phyloP scores from a whole-genome alignment of 176 grass and related monocot species.

The Chloris gayana region DNA sequence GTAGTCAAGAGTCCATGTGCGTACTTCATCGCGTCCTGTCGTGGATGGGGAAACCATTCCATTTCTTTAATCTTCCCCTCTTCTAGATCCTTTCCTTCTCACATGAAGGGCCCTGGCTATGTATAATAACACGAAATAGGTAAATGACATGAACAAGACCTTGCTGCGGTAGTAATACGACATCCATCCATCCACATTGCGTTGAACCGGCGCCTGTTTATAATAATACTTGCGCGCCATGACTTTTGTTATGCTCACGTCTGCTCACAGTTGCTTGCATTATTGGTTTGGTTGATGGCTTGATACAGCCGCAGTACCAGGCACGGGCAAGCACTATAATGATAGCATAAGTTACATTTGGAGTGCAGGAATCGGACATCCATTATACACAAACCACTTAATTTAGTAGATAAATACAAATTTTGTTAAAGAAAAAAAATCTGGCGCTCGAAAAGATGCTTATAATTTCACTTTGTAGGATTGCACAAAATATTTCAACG shows the following conservation, averaged over 20 bases:
- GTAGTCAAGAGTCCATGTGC: neutral
- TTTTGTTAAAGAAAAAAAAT: too few relatives aligned
- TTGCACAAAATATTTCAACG: neutral
- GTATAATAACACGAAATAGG: neutral
- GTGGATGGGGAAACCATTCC: conserved; percentile 4
- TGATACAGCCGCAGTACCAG: neutral
- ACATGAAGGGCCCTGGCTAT: neutral
- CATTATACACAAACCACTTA: too few relatives aligned
- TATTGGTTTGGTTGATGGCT: conserved; percentile 20
- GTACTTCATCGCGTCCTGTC: conserved; percentile 16
- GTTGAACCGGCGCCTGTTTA: neutral
- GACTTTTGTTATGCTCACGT: neutral
- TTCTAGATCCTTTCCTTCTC: conserved; percentile 19
- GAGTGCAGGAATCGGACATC: too few relatives aligned
- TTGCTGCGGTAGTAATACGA: conserved; percentile 31
- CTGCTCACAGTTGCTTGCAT: neutral
- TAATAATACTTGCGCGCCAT: neutral
- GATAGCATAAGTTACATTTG: too few relatives aligned
- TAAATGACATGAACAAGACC: neutral
- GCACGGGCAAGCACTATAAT: neutral
- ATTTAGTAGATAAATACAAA: too few relatives aligned
- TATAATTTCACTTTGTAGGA: neutral
- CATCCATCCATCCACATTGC: neutral
- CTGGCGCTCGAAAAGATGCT: too few relatives aligned
- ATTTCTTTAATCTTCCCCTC: conserved; percentile 20